Evolutionary conservation across 306 rosid genomes (phyloP), one percentile per base, ranked within the genome.

Genomic region (Ormosia emarginata): DNA sequence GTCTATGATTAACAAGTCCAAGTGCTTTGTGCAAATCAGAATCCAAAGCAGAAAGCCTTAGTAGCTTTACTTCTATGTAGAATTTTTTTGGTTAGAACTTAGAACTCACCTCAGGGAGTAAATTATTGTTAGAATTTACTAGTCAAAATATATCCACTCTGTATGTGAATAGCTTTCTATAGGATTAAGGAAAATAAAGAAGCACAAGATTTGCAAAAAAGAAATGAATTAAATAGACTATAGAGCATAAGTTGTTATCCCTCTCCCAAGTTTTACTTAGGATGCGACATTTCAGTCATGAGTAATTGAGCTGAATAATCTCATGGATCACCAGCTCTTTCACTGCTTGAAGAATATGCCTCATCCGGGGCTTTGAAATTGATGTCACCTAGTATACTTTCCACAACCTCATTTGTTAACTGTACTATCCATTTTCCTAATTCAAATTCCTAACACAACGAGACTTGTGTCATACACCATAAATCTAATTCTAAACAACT

Each of bases 401-500:
- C 90, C 79, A 37, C 39, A 80, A 61, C 58, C 76, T 83, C 87
- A 77, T 78, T 80, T 66, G 86, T 70, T 71, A 79, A 66, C 87
- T 89, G 80, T 30, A 82, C 76, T 87, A 92, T 39, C 89, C 94
- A 86, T 87, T 94, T 86, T 90, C 99, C 95, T 93, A 95, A 14
- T 86, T 79, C 93, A 95, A 90, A 71, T 87, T 89, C 93, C 99
- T 95, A 84, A 68, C 74, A 76, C 46, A 79, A 75, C 30, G 14
- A 80, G 34, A 67, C 24, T 34, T 80, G 30, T 65, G 84, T 87
- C 39, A 88, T 55, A 50, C 29, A 11, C 65, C 43, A 71, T 64
- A 68, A 8, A 58, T 78, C 56, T 17, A 75, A 73, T 29, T 36
- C 41, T 11, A 79, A 82, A 57, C 67, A 24, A 14, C 53, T 6